Percentiles rank a stretch among this genome's conserved stretches.
Evolutionary conservation across 1,284 basidiomycete genomes (phyloP).

Genomic region (Singerocomus inundabilis): DNA sequence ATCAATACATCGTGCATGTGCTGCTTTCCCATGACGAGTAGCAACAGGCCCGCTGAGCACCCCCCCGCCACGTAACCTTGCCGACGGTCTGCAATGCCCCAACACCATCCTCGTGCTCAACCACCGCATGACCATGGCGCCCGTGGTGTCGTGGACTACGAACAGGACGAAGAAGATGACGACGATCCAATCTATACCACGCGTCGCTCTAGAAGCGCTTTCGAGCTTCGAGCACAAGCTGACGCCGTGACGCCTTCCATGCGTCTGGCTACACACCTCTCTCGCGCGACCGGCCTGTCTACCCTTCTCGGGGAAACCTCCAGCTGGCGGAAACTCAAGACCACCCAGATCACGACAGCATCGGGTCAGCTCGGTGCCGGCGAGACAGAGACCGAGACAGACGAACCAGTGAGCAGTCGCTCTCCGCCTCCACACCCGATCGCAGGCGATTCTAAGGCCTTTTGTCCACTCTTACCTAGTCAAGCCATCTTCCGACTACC

Average conservation of each 20-base stretch:
- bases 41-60: background rate
- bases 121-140: background rate
- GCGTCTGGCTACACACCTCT: constrained; percentile 4
- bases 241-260: background rate
- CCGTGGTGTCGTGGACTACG: background rate
- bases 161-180: background rate
- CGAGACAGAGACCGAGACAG: constrained; percentile 75
- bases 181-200: constrained; percentile 14
- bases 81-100: constrained; percentile 1
- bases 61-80: background rate
- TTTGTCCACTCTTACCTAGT: constrained; percentile 32
- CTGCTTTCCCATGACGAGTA: background rate
- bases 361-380: constrained; percentile 62
- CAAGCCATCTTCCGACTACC: constrained; percentile 58
- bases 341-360: constrained; percentile 53
- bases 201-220: constrained; percentile 22
- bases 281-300: constrained; percentile 21
- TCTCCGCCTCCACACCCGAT: background rate
- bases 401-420: constrained; percentile 60
- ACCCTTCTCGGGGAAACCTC: constrained; percentile 27
- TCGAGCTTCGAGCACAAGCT: constrained; percentile 17
- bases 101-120: background rate
- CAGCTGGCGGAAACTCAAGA: constrained; percentile 27
- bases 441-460: constrained; percentile 2
- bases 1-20: background rate